Evolutionary conservation across 495 filamentous ascomycete genomes (phyloP), one percentile per base, ranked within the genome.

Genomic region (Penicillium lividum): DNA sequence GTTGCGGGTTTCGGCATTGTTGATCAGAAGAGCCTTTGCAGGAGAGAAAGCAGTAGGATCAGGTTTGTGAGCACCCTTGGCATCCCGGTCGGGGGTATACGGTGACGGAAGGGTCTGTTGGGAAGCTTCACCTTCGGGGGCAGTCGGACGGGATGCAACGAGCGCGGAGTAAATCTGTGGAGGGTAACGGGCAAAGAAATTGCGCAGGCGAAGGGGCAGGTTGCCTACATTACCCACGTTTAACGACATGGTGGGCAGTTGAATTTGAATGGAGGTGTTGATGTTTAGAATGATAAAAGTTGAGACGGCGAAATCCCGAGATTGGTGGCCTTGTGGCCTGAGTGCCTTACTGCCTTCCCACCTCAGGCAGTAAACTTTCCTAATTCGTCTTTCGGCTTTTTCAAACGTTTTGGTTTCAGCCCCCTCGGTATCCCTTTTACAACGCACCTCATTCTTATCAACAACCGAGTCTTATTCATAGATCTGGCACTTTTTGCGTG

Each of bases 161-260:
- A 74, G 60, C 7, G 70, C 57, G 48, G 79, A 76, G 62, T 76
- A 74, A 57, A 72, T 50, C 64, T 79, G 75, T 29, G 93, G 92
- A 27, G 93, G 94, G 67, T 92, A 97, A 58, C 88, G 86, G 36
- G 88, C 86, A 73, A 98, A 91, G 83, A 98, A 97, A 59, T 86
- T 86, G 57, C 83, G 83, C n/a, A 98, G 82, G 16, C 87, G 86
- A 18, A 80, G 73, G 15, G 92, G 94, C 43, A 80, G 66, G 11
- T 62, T 61, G 53, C 50, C 64, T 9, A 72, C 54, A 54, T 51
- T 48, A 42, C 53, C 22, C 33, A 63, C 27, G 4, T 57, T 27
- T 40, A 62, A 46, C 7, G 73, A 60, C 70, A 77, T 77, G 56
- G 27, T 73, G 61, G 56, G 49, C 30, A 34, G 38, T 15, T 6